Evolutionary conservation across 495 filamentous ascomycete species (phyloP), one percentile per base, ranked within the genome.

Genomic region (Lineolata rhizophorae): DNA sequence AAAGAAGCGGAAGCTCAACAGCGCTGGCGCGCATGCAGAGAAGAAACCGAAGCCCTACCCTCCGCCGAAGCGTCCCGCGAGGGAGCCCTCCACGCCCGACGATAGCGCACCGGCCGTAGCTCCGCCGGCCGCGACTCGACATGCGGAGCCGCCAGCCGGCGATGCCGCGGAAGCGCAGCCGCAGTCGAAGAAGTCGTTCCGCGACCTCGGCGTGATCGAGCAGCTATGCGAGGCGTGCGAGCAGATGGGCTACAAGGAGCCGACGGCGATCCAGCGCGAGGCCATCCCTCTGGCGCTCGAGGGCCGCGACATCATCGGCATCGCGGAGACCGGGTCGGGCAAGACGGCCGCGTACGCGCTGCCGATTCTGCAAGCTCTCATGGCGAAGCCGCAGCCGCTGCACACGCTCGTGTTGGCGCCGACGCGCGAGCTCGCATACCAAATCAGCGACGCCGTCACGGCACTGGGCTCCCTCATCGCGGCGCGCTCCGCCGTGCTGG

Each of bases 311-410:
- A 56, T 95, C 18, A 92, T 97, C 40, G 87, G 82, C 20, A 62
- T 94, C 15, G 84, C 87, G 18, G 84, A 97, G 50, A 97, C 87
- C 0, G 87, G 87, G 41, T 76, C 67, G 47, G 87, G 87, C 50
- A 97, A 97, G 54, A 94, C 75, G 0, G 85, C 78, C 2, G 80
- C 87, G 0, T 97, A 94, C 48, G 76, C 75, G 0, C 52, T 97
- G 0, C 87, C 87, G 1, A 85, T 94, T 26, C 60, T 93, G 2
- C 81, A 91, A 59, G 64, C 70, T 1, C 62, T 93, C 0, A 80
- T 93, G 61, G 73, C 84, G 25, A 76, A 75, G 36, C 81, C 83
- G 0, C 70, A 72, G 22, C 54, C 78, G 1, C 56, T 90, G 20
- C 85, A 77, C 41, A 71, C 66, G 16, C 72, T 94, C 15, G 61